Base-by-base conservation (phyloP, 2,329 filamentous ascomycete genomes). In the Aphanocladium album region DNA sequence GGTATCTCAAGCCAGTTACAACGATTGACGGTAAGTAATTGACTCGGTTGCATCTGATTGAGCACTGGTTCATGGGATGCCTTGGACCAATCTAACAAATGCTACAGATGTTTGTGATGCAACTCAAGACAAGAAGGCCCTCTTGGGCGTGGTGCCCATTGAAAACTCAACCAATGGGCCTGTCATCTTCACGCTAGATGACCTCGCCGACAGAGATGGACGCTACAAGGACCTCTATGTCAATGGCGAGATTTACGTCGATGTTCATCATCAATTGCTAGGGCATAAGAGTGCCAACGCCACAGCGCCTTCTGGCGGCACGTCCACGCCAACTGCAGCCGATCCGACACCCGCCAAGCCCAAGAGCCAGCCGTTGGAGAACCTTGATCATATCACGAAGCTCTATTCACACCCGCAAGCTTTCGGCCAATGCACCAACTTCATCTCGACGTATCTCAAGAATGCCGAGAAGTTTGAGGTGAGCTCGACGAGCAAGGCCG, bases 101-200 rank as follows among this genome's bases (percentile, higher is more conserved):
- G 21, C 16, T 8, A 1, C 65, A 88, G 91, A 95, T 70, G 86
- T 96, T 67, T 96, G 97, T 73, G 80, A 87, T 55, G 82, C 86
- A 17, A 89, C 96, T 6, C 91, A 96, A 69, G 79, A 80, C 41
- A 82, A 84, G 61, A 71, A 77, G 49, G 85, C 84, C 0, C 75
- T 82, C 57, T 87, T 87, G 60, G 95, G 93, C 66, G 89, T 98
- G 35, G 89, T 97, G 1, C 95, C 95, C 7, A 93, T 96, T 74
- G 93, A 98, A 72, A 99, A 99, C 79, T 96, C 90, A 45, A 93
- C 91, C 71, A 96, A 98, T 74, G 95, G 95, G 69, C 88, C 89
- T 59, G 95, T 99, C 54, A 86, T 95, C 60, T 90, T 91, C 73
- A 96, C 93, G 0, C 83, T 98, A 25, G 93, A 97, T 74, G 85